Conservation (phyloP, 2,329 filamentous ascomycete species). For the Aureobasidium leucospermi region DNA sequence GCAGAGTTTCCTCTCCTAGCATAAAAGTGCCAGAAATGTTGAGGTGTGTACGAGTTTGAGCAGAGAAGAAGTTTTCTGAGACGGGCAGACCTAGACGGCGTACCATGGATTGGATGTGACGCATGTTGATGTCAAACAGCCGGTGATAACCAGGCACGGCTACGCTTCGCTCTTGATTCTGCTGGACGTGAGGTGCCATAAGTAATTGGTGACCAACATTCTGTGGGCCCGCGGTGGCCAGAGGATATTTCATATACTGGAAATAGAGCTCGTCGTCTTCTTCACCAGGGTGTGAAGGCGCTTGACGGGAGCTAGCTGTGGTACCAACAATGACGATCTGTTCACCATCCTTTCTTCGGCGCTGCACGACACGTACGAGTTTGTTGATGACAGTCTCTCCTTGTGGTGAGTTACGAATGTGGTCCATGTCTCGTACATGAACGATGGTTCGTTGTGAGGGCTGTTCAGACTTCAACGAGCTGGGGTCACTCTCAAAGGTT, state of each 20-base stretch:
- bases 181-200: neutral
- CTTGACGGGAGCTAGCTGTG: conserved; percentile 38
- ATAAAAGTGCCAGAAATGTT: conserved; percentile 14
- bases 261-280: conserved; percentile 35
- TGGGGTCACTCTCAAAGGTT: conserved; percentile 1
- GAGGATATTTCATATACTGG: conserved; percentile 2
- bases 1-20: conserved; percentile 14
- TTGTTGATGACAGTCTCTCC: conserved; percentile 63
- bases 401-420: conserved; percentile 62
- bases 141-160: conserved; percentile 19
- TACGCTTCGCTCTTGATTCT: neutral
- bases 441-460: conserved; percentile 49
- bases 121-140: conserved; percentile 50
- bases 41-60: conserved; percentile 12
- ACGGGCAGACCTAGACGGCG: conserved; percentile 31
- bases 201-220: neutral
- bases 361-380: conserved; percentile 64
- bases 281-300: conserved; percentile 15
- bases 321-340: conserved; percentile 76
- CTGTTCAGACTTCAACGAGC: neutral
- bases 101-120: conserved; percentile 59
- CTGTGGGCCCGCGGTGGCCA: neutral
- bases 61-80: conserved; percentile 14
- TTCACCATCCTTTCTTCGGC: conserved; percentile 62
- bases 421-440: conserved; percentile 69